Evolutionary conservation across 2,329 filamentous ascomycete species (phyloP).

Genomic region (Pseudocercospora fuligena): DNA sequence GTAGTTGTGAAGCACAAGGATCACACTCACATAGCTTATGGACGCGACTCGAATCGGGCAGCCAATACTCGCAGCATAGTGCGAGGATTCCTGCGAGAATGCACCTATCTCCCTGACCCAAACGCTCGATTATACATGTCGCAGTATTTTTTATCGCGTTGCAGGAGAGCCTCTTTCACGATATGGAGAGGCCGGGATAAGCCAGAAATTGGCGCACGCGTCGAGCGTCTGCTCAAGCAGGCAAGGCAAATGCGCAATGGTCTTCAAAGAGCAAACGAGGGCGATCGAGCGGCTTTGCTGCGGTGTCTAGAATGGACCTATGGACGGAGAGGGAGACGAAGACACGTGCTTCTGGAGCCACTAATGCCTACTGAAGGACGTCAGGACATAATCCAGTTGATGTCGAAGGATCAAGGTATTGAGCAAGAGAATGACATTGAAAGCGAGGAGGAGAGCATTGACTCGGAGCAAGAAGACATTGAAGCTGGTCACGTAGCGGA

Average conservation of each 20-base stretch:
- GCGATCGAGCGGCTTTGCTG: conserved; percentile 56
- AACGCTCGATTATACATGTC: conserved; percentile 57
- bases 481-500: not conserved
- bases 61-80: conserved; percentile 51
- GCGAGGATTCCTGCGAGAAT: conserved; percentile 63
- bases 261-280: conserved; percentile 60
- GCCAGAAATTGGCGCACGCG: conserved; percentile 18
- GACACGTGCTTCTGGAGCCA: conserved; percentile 52
- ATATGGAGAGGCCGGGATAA: conserved; percentile 27
- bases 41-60: conserved; percentile 20
- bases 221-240: conserved; percentile 34
- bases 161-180: conserved; percentile 42
- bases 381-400: not conserved
- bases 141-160: conserved; percentile 54
- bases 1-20: conserved; percentile 3
- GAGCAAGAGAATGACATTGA: not conserved
- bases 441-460: not conserved
- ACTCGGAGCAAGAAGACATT: not conserved
- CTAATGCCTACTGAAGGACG: conserved; percentile 21
- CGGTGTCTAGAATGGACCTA: conserved; percentile 61
- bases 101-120: conserved; percentile 64
- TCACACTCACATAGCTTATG: conserved; percentile 10
- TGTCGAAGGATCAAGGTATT: not conserved
- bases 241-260: conserved; percentile 51
- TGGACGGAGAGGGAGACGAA: conserved; percentile 60